phyloP scores from a whole-genome alignment of 495 filamentous ascomycete genomes.

The Penicillium coprophilum region DNA sequence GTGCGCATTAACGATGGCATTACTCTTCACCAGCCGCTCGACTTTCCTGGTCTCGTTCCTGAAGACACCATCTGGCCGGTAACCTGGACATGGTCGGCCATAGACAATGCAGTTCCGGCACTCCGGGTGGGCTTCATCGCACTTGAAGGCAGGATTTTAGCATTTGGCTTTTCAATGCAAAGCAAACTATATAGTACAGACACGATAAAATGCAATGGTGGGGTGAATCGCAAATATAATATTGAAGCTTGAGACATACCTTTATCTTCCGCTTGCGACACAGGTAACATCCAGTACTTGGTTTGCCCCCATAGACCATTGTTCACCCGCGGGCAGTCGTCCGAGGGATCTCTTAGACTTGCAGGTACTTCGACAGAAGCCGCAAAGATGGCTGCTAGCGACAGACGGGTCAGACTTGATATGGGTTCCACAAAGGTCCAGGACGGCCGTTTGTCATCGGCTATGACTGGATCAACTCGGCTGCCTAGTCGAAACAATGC shows the following conservation, averaged over 20 bases:
- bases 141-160: constrained; percentile 32
- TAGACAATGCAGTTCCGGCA: constrained; percentile 46
- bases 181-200: not conserved
- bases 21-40: constrained; percentile 29
- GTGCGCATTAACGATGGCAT: constrained; percentile 3
- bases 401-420: constrained; percentile 9
- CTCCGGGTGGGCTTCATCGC: constrained; percentile 44
- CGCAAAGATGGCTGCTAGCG: constrained; percentile 3
- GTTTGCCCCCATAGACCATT: constrained; percentile 50
- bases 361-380: not conserved
- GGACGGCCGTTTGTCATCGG: constrained; percentile 11
- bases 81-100: constrained; percentile 45
- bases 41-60: constrained; percentile 41
- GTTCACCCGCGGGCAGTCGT: constrained; percentile 14
- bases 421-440: constrained; percentile 19
- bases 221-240: constrained; percentile 1
- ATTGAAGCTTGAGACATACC: constrained; percentile 31
- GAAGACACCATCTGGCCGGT: constrained; percentile 42
- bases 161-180: not conserved
- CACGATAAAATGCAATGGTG: constrained; percentile 3
- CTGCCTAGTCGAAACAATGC: constrained; percentile 16
- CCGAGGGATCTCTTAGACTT: not conserved
- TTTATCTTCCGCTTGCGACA: constrained; percentile 52
- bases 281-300: constrained; percentile 48
- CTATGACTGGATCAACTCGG: constrained; percentile 22